Conservation (phyloP, 1,284 basidiomycete species). For the Ceratobasidium sp. region DNA sequence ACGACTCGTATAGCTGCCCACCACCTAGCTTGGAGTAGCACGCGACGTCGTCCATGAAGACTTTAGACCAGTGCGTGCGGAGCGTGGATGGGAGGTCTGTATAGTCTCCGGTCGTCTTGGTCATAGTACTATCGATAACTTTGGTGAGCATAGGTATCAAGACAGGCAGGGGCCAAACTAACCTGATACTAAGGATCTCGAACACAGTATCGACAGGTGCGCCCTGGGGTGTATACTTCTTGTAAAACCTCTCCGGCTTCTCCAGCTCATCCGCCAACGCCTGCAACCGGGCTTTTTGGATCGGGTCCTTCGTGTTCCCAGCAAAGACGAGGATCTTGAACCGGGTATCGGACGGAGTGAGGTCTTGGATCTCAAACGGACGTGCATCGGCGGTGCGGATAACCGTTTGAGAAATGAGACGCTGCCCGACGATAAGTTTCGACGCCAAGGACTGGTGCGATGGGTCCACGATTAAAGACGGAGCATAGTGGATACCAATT, state of each 20-base stretch:
- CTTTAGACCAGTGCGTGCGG: conserved; percentile 76
- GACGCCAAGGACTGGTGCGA: conserved; percentile 63
- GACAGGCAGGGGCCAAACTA: not conserved
- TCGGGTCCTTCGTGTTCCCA: conserved; percentile 64
- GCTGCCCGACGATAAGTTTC: conserved; percentile 68
- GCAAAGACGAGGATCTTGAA: conserved; percentile 81
- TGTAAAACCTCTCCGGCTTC: conserved; percentile 60
- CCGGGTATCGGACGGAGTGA: conserved; percentile 75
- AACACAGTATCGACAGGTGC: conserved; percentile 60
- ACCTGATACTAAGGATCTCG: conserved; percentile 67
- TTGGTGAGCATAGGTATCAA: not conserved
- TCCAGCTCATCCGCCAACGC: conserved; percentile 63
- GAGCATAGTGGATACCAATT: conserved; percentile 72
- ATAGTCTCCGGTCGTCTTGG: conserved; percentile 64
- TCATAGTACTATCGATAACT: conserved; percentile 56
- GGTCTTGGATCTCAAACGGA: conserved; percentile 76
- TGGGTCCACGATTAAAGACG: conserved; percentile 66
- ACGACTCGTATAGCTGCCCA: conserved; percentile 67
- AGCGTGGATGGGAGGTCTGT: conserved; percentile 66
- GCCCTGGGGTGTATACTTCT: conserved; percentile 55
- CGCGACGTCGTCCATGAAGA: conserved; percentile 63
- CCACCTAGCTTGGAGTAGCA: conserved; percentile 58
- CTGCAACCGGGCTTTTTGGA: conserved; percentile 61
- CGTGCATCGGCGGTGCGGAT: conserved; percentile 74
- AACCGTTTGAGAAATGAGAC: conserved; percentile 71